A percentile compares a stretch with the other conserved stretches of the same genome.
phyloP scores from a whole-genome alignment of 257 asterid genomes.

The Orobanche coerulescens region DNA sequence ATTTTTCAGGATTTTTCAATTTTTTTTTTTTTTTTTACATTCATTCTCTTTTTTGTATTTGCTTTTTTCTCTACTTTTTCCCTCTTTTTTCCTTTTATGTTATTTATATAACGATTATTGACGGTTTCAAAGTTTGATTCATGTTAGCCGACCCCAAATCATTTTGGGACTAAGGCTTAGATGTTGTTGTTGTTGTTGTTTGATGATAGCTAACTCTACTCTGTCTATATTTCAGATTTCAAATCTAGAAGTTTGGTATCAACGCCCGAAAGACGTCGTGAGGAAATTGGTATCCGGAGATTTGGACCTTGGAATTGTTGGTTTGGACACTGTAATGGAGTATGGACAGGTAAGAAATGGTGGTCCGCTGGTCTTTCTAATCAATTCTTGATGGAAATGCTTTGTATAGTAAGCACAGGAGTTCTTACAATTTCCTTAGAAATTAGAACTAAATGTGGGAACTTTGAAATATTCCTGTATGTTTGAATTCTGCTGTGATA shows the following conservation, averaged over 20 bases:
- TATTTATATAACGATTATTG: neutral
- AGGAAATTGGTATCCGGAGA: constrained; percentile 91
- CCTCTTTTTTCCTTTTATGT: neutral
- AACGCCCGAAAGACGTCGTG: constrained; percentile 94
- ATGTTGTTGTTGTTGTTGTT: neutral
- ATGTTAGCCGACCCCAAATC: no score
- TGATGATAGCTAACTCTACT: constrained; percentile 17
- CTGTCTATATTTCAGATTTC: constrained; percentile 46
- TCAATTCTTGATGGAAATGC: constrained; percentile 6
- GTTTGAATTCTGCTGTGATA: constrained; percentile 11
- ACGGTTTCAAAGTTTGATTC: no score
- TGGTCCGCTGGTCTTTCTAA: constrained; percentile 8
- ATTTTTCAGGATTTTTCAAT: no score
- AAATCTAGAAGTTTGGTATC: constrained; percentile 91
- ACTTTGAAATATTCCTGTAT: neutral
- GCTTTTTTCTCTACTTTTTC: neutral
- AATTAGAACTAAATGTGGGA: neutral
- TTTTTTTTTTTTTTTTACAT: no score
- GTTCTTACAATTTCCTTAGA: neutral
- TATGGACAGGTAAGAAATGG: constrained; percentile 61
- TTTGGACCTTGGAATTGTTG: constrained; percentile 96
- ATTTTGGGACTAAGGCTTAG: no score
- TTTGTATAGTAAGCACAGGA: constrained; percentile 12
- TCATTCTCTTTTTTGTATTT: no score
- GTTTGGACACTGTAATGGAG: constrained; percentile 76